Evolutionary conservation across 148 eudicot genomes (phyloP), one percentile per base, ranked within the genome.

Genomic region (Oxyria digyna): DNA sequence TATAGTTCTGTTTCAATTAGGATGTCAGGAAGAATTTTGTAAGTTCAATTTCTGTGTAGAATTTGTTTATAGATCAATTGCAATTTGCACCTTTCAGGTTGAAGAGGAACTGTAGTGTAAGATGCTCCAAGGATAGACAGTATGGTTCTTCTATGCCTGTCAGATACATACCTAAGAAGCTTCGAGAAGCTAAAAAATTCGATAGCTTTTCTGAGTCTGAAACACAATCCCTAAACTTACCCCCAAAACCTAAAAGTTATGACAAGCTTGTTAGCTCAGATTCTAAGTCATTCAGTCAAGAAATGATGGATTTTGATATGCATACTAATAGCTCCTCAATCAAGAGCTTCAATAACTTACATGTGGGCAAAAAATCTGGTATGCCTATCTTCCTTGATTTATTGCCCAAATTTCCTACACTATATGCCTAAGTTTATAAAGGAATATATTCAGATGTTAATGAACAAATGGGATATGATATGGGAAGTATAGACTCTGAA

Each of bases 101-200:
- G 69, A 77, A 68, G 68, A 75, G 65, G 78, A 80, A 55, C 63
- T 69, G 24, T 38, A 49, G 24, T 64, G 76, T 77, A 52, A 77
- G 72, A 59, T 82, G 83, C 74, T 80, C 78, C n/a, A 74, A 68
- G 17, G 69, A 43, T 27, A 76, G 80, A 33, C 71, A 73, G 35
- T 70, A 70, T 64, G 63, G 78, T 57, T 40, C 75, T 0, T 71
- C 78, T 46, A 64, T 80, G 67, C 96, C 97, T 11, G 87, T 89
- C 67, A 79, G 80, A 67, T 87, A 87, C 75, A 73, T 81, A 72
- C 89, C 94, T n/a, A 89, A 84, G 73, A 81, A 70, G 67, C 57
- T 49, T 46, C 74, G 67, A 35, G 78, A 73, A 45, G 54, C 67
- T 21, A 74, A 70, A 64, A 52, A 81, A 46, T 17, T 73, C 1